Base-by-base conservation (phyloP, 2,329 filamentous ascomycete species). In the Lasiodiplodia citricola region DNA sequence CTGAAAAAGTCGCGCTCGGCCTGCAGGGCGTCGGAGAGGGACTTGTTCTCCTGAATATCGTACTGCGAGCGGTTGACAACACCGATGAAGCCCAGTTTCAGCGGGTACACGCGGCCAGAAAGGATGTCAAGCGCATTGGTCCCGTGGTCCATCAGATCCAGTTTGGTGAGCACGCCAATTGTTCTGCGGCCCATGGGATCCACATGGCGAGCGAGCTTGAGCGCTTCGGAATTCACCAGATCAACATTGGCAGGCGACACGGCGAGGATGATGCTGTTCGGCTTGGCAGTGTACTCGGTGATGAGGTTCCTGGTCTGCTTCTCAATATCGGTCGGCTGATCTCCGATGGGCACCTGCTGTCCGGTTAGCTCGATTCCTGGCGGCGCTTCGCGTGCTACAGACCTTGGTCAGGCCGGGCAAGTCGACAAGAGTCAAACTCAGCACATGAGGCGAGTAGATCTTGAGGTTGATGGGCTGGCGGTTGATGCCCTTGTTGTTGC, bases 401-500 rank as follows among this genome's bases (percentile, higher is more conserved):
- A 93, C 92, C 87, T 99, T 98, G 75, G 96, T 99, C 78, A 99
- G 84, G 75, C 96, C 96, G 3, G 96, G 96, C 77, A 99, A 83
- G 86, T 99, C 96, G 70, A 99, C 96, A 75, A 99, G 85, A 2
- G 96, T 99, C 82, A 99, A 85, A 82, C 96, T 99, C 70, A 99
- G 88, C 70, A 99, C 96, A 80, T 97, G 92, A 28, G 96, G 94
- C 56, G 96, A 98, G 84, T 97, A 99, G 72, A 99, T 96, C 80
- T 98, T 98, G 73, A 99, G 88, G 82, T 99, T 98, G 81, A 99
- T 99, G 70, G 96, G 94, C 79, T 97, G 93, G 72, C 96, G 87
- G 81, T 97, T 97, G 84, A 99, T 99, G 76, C 96, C 96, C 83
- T 98, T 98, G 84, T 99, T 99, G 83, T 88, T 96, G 75, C 96